A percentile compares a stretch with the other conserved stretches of the same genome.
phyloP scores from a whole-genome alignment of 371 early-diverging fungal genomes.

The Catenaria anguillulae region DNA sequence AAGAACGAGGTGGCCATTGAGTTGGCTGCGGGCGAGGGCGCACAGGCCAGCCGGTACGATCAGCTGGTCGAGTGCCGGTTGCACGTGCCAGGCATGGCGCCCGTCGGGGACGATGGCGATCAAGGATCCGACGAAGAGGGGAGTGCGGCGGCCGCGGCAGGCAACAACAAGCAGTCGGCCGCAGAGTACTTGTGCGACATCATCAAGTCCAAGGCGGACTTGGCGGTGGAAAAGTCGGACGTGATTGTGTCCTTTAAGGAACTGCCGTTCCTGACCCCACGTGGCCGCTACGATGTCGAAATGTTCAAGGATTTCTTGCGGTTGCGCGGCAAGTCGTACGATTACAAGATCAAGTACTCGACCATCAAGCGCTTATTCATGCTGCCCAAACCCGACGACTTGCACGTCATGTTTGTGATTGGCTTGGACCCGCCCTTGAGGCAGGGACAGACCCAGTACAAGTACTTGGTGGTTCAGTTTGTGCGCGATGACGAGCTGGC shows the following conservation, averaged over 20 bases:
- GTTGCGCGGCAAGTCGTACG: slow-evolving; percentile 92
- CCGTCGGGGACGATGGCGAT: slow-evolving; percentile 19
- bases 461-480: slow-evolving; percentile 92
- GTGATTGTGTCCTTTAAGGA: slow-evolving; percentile 80
- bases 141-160: slow-evolving; percentile 24
- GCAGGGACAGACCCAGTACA: slow-evolving; percentile 98
- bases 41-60: slow-evolving; percentile 31
- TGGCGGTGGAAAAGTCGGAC: slow-evolving; percentile 73
- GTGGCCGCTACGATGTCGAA: slow-evolving; percentile 91
- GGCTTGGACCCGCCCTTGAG: slow-evolving; percentile 92
- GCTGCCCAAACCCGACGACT: slow-evolving; percentile 83
- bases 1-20: slow-evolving; percentile 90
- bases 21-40: slow-evolving; percentile 36
- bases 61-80: slow-evolving; percentile 83
- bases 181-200: slow-evolving; percentile 64
- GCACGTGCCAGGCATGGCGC: slow-evolving; percentile 71
- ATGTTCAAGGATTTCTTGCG: slow-evolving; percentile 82
- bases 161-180: slow-evolving; percentile 32
- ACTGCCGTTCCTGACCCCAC: slow-evolving; percentile 75
- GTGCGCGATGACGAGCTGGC: slow-evolving; percentile 81
- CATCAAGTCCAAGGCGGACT: slow-evolving; percentile 78
- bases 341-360: slow-evolving; percentile 85
- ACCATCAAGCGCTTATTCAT: slow-evolving; percentile 70
- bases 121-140: slow-evolving; percentile 39
- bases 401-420: slow-evolving; percentile 80